A percentile compares a stretch with the other conserved stretches of the same genome.
Conservation (phyloP, 1,284 basidiomycete genomes). For the Dichomitus squalens region DNA sequence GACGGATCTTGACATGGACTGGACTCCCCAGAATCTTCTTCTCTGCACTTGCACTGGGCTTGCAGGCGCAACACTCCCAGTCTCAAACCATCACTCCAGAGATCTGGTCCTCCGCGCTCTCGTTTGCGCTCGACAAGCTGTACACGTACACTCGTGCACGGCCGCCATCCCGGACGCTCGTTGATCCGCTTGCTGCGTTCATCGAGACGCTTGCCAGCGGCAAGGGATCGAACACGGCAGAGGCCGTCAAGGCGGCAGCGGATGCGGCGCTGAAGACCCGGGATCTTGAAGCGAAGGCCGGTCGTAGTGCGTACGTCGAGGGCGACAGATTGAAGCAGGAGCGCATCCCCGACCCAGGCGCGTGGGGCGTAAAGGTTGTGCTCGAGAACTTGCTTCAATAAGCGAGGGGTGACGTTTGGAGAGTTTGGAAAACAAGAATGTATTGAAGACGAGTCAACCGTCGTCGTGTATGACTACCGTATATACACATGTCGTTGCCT, state of each 20-base stretch:
- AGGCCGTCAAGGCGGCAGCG: slow-evolving; percentile 65
- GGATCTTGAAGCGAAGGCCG: slow-evolving; percentile 83
- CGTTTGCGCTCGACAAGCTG: slow-evolving; percentile 67
- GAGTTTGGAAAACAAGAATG: neutral
- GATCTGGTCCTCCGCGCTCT: slow-evolving; percentile 67
- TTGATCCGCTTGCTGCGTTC: slow-evolving; percentile 92
- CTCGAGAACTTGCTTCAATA: slow-evolving; percentile 55
- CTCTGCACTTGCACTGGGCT: slow-evolving; percentile 80
- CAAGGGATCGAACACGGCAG: slow-evolving; percentile 42
- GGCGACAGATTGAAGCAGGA: slow-evolving; percentile 70
- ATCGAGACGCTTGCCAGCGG: slow-evolving; percentile 50
- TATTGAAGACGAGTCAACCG: too few relatives aligned
- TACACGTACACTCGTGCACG: slow-evolving; percentile 90
- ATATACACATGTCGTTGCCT: too few relatives aligned
- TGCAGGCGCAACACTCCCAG: slow-evolving; percentile 45
- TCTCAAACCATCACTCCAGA: slow-evolving; percentile 44
- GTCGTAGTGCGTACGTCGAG: slow-evolving; percentile 88
- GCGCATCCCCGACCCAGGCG: slow-evolving; percentile 85
- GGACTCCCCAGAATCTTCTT: slow-evolving; percentile 73
- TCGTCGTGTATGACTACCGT: neutral
- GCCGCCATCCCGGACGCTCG: slow-evolving; percentile 86
- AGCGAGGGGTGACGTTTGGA: slow-evolving; percentile 2
- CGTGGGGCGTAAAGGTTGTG: slow-evolving; percentile 85
- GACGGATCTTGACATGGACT: neutral
- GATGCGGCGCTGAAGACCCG: slow-evolving; percentile 76